Evolutionary conservation across 495 filamentous ascomycete species (phyloP).

Genomic region (Penicillium ochrochloron): DNA sequence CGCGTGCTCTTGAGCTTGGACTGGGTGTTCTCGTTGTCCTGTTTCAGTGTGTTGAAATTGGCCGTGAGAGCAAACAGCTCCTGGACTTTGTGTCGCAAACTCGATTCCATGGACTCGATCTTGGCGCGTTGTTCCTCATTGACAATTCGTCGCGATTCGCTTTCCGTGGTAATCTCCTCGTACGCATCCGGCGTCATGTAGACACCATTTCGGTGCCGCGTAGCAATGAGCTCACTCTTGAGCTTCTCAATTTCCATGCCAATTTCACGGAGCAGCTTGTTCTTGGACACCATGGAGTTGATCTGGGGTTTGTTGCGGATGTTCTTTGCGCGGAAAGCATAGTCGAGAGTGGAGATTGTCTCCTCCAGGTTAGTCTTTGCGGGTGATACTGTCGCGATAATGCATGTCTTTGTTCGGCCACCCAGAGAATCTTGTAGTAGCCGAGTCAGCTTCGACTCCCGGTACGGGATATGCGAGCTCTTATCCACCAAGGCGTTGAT

Average conservation of each 20-base stretch:
- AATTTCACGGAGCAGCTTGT: conserved; percentile 86
- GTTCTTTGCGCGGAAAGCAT: conserved; percentile 96
- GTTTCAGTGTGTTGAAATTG: conserved; percentile 82
- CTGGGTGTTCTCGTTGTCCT: conserved; percentile 79
- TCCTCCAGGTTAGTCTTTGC: conserved; percentile 95
- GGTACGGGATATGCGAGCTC: conserved; percentile 88
- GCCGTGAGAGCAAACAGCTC: conserved; percentile 84
- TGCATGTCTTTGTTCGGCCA: conserved; percentile 95
- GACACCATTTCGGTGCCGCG: conserved; percentile 91
- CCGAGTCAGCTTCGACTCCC: conserved; percentile 95
- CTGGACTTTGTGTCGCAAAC: conserved; percentile 86
- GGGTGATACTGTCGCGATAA: conserved; percentile 95
- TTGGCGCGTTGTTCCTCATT: conserved; percentile 90
- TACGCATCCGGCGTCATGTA: conserved; percentile 85
- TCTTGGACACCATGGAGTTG: conserved; percentile 89
- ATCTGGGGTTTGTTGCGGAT: conserved; percentile 97
- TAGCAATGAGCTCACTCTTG: conserved; percentile 90
- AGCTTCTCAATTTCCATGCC: conserved; percentile 93
- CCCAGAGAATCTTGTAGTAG: conserved; percentile 95
- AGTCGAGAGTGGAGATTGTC: conserved; percentile 96
- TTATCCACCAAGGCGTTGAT: conserved; percentile 97
- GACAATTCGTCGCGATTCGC: conserved; percentile 88
- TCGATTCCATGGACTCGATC: conserved; percentile 90
- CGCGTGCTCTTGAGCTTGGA: conserved; percentile 75
- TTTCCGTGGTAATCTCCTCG: conserved; percentile 85